Base-by-base conservation (phyloP, 2,329 filamentous ascomycete genomes). In the Shiraia bambusicola region DNA sequence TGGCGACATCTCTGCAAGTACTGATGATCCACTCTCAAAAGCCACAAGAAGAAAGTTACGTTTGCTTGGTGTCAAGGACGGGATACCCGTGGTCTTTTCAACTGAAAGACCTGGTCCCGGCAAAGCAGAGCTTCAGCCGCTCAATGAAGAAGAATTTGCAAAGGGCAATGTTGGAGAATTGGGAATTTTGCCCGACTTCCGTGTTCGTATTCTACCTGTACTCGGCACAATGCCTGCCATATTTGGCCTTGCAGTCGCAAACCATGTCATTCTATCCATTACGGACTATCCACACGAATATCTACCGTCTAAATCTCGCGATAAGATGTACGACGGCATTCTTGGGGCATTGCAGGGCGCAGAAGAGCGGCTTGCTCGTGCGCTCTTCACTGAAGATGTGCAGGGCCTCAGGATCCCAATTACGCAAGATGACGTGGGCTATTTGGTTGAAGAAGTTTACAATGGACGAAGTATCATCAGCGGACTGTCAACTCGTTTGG, bases 211-310 rank as follows among this genome's bases (percentile, higher is more conserved):
- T 42, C 71, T 98, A 7, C 93, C 93, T 0, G 93, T 98, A 0
- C 73, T 98, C 3, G 93, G 93, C 1, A 98, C 93, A 0, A 96
- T 98, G 91, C 93, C 93, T 0, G 92, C 93, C 2, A 85, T 97
- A 1, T 98, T 98, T 66, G 93, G 93, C 7, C 87, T 96, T 41
- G 87, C 86, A 0, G 82, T 88, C 7, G 93, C 93, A 3, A 98
- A 97, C 69, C 89, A 97, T 64, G 83, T 97, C 45, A 92, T 98
- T 52, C 78, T 95, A 41, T 81, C 83, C 43, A 80, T 97, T 33
- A 71, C 78, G 51, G 87, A 84, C 6, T 98, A 98, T 59, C 93
- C 93, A 0, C 80, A 86, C 34, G 90, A 95, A 50, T 95, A 93
- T 64, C 73, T 88, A 0, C 82, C 84, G 0, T 83, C 81, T 37